Base-by-base conservation (phyloP, 176 grass and related monocot species). In the Triticum aestivum region DNA sequence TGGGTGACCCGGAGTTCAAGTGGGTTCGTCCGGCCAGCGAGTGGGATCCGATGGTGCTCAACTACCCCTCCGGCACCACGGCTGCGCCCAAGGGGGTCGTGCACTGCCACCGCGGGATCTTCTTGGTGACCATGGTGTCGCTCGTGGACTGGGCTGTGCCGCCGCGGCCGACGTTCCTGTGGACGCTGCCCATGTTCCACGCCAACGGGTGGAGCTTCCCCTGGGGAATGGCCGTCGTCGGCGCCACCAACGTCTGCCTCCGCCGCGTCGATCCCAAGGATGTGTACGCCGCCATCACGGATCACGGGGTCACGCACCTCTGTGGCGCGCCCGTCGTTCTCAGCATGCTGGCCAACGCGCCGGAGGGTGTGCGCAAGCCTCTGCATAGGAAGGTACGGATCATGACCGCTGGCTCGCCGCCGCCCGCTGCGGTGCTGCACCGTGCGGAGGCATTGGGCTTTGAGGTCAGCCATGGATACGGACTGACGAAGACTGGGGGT, bases 51-150 rank as follows among this genome's bases (percentile, higher is more conserved):
- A 94, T 98, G 88, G 83, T 98, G 3, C 86, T 98, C 1, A 98
- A 98, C 81, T 98, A 98, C 88, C 95, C 96, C 59, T 98, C 96
- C 35, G 96, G 96, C 70, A 98, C 96, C 2, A 98, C 96, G 79
- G 91, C 96, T 26, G 89, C 91, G 15, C 93, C 96, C 8, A 98
- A 98, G 66, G 93, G 96, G 0, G 96, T 98, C 7, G 88, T 98
- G 80, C 96, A 94, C 80, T 95, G 93, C 88, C 96, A 98, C 79
- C 91, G 93, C 12, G 89, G 91, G 5, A 70, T 98, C 84, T 95
- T 86, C 85, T 5, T 94, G 7, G 34, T 90, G 13, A 89, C 86
- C 6, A 0, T 95, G 2, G 91, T 94, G 13, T 86, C 88, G 61
- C 84, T 98, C 35, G 66, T 91, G 5, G 61, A 84, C 10, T 98